Percentiles rank a stretch among this genome's conserved stretches.
These are phyloP conservation scores for Asparagopsis taxiformis DNA, from an alignment of 31 red algal genomes.

Conservation along the genomic window DNA sequence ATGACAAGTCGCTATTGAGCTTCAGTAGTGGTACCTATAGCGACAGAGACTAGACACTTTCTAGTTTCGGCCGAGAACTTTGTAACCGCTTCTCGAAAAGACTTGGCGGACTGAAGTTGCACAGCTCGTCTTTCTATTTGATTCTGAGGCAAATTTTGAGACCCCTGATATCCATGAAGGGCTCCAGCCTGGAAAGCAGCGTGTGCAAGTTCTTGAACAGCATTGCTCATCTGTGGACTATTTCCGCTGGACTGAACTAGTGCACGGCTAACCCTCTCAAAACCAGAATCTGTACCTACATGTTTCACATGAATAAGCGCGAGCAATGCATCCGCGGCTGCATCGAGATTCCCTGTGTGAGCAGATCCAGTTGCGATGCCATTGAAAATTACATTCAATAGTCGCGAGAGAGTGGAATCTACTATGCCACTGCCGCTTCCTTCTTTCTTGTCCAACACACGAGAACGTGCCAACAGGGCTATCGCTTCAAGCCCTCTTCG, in stretches of 20 bases:
- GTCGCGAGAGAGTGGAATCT: slow-evolving; percentile 2
- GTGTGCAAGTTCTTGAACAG: slow-evolving; percentile 13
- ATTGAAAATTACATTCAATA: slow-evolving; percentile 13
- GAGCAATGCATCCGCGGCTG: slow-evolving; percentile 21
- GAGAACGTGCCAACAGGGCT: slow-evolving; percentile 13
- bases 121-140: no score
- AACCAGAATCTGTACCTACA: background rate
- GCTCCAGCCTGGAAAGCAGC: slow-evolving; percentile 7
- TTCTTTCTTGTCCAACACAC: background rate
- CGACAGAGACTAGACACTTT: slow-evolving; percentile 14
- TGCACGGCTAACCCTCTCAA: background rate
- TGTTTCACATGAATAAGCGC: slow-evolving; percentile 8
- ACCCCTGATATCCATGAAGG: slow-evolving; percentile 2
- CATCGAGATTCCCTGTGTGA: slow-evolving; percentile 15
- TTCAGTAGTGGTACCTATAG: slow-evolving; percentile 1
- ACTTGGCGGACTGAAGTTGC: background rate
- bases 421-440: background rate
- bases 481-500: slow-evolving; percentile 20
- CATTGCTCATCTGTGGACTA: slow-evolving; percentile 14
- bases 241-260: slow-evolving; percentile 1
- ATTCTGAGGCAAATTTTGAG: background rate
- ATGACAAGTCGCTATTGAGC: no score
- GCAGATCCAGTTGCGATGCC: slow-evolving; percentile 21
- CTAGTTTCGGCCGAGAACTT: slow-evolving; percentile 13
- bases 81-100: slow-evolving; percentile 18